phyloP scores from a whole-genome alignment of 225 moss, liverwort and hornwort genomes.

The Antitrichia curtipendula region DNA sequence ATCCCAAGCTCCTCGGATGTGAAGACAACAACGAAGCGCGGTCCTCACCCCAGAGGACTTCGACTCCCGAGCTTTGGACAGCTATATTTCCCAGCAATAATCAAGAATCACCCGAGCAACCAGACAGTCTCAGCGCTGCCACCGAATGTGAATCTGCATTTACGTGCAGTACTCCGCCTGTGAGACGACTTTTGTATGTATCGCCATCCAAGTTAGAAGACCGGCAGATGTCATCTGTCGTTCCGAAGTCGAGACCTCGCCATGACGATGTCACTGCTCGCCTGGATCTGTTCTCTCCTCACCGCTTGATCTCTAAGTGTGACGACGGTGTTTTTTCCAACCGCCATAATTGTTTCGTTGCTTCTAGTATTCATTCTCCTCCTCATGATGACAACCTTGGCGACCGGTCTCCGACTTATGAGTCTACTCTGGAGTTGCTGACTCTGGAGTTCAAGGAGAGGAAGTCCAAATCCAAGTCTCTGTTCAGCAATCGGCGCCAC shows the following conservation, averaged over 20 bases:
- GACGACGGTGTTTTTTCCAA: not conserved
- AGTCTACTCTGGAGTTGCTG: not conserved
- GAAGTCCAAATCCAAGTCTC: not conserved
- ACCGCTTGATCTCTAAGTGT: not conserved
- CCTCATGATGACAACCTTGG: not conserved
- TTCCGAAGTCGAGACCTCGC: not conserved
- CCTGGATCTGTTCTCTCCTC: not conserved
- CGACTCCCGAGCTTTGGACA: conserved; percentile 33
- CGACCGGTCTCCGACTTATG: not conserved
- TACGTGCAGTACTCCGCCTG: not conserved
- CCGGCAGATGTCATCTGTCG: not conserved
- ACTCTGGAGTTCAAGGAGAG: not conserved
- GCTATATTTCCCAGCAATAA: not conserved
- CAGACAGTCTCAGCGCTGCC: not conserved
- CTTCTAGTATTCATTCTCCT: not conserved
- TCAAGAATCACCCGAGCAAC: not conserved
- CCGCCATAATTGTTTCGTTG: not conserved
- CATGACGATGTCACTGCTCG: not conserved
- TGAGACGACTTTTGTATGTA: not conserved
- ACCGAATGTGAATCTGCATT: not conserved
- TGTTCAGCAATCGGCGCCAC: not conserved
- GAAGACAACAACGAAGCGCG: not conserved
- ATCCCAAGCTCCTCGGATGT: not conserved
- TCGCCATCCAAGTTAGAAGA: not conserved
- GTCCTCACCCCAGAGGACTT: not conserved